These are phyloP conservation scores for Calocybe indica DNA, from an alignment of 768 basidiomycete species.

Conservation along the genomic window DNA sequence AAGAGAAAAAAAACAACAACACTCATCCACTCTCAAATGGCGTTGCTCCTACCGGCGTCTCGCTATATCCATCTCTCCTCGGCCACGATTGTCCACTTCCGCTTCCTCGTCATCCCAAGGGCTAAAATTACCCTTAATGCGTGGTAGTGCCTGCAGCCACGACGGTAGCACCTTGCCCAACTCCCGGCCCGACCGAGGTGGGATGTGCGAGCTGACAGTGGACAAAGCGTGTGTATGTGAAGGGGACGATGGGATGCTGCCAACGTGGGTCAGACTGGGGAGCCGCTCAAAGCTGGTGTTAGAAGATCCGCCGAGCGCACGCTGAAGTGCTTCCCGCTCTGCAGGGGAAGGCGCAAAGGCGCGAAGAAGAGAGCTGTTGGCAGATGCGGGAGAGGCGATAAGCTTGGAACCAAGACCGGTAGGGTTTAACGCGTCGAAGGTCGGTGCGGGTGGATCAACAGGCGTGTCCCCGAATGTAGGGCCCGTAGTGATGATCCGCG, in stretches of 20 bases:
- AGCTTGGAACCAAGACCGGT: constrained; percentile 40
- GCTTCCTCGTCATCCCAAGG: constrained; percentile 77
- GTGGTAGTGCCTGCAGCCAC: constrained; percentile 65
- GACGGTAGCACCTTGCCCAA: constrained; percentile 42
- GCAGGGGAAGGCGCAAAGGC: constrained; percentile 87
- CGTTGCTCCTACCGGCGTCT: constrained; percentile 9
- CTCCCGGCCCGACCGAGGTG: constrained; percentile 19
- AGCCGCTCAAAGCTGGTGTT: constrained; percentile 75
- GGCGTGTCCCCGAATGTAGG: constrained; percentile 8
- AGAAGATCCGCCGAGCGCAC: constrained; percentile 67
- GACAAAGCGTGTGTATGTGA: constrained; percentile 38
- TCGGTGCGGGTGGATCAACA: constrained; percentile 8
- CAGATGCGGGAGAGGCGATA: constrained; percentile 32
- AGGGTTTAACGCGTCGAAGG: constrained; percentile 57
- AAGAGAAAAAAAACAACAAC: too few species aligned
- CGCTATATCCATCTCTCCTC: background rate
- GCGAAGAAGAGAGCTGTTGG: constrained; percentile 51
- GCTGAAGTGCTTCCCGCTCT: constrained; percentile 79
- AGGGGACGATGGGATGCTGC: constrained; percentile 67
- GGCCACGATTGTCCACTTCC: constrained; percentile 6
- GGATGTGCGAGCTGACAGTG: constrained; percentile 13
- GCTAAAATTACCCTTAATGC: constrained; percentile 64
- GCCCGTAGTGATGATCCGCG: constrained; percentile 11
- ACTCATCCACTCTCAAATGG: too few species aligned
- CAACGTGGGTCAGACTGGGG: constrained; percentile 73